Conservation (phyloP, 1,284 basidiomycete genomes). For the Boletus smithii region DNA sequence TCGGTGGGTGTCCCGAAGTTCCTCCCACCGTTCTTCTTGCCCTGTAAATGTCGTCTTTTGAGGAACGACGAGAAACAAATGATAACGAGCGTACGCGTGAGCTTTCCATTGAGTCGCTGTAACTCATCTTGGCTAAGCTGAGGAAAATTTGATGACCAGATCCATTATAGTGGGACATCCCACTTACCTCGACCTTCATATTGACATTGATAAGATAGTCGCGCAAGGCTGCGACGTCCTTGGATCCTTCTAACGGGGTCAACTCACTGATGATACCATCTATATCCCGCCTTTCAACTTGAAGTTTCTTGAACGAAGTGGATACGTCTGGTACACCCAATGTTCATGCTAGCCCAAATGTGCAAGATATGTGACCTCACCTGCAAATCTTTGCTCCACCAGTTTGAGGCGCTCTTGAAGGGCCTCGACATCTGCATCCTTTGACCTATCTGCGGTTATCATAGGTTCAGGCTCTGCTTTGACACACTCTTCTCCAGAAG, state of each 20-base stretch:
- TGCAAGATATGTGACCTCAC: slow-evolving; percentile 36
- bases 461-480: slow-evolving; percentile 3
- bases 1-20: slow-evolving; percentile 78
- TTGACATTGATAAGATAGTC: slow-evolving; percentile 70
- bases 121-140: slow-evolving; percentile 74
- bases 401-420: slow-evolving; percentile 62
- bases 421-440: slow-evolving; percentile 45
- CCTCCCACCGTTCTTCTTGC: slow-evolving; percentile 80
- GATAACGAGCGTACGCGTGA: slow-evolving; percentile 51
- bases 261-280: slow-evolving; percentile 70
- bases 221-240: slow-evolving; percentile 64
- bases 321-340: slow-evolving; percentile 56
- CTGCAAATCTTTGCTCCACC: slow-evolving; percentile 70
- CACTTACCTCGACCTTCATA: slow-evolving; percentile 65
- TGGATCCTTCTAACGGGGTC: slow-evolving; percentile 66
- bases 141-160: slow-evolving; percentile 1
- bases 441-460: slow-evolving; percentile 9
- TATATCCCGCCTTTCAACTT: slow-evolving; percentile 67
- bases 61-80: neutral
- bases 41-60: slow-evolving; percentile 44
- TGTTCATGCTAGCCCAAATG: neutral
- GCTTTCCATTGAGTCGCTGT: slow-evolving; percentile 64
- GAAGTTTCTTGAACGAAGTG: slow-evolving; percentile 69
- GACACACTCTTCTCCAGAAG: neutral
- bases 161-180: neutral